Evolutionary conservation across 1,284 basidiomycete species (phyloP).

Genomic region (Binderoboletus segoi): DNA sequence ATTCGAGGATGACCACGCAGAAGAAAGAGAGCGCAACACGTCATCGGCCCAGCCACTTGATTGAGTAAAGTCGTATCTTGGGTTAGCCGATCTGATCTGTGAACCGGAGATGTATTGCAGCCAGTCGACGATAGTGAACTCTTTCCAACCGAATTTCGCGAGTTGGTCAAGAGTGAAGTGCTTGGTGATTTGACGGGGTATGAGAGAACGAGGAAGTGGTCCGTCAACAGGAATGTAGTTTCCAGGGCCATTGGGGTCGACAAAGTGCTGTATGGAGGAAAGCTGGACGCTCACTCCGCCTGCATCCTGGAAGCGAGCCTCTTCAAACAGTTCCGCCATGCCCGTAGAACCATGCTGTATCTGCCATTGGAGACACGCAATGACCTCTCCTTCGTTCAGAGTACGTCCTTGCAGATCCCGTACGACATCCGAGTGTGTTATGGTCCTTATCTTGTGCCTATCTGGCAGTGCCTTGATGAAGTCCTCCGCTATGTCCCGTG

Average conservation of each 20-base stretch:
- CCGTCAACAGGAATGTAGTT: constrained; percentile 49
- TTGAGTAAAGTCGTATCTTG: constrained; percentile 63
- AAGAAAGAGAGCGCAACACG: constrained; percentile 67
- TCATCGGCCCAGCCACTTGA: constrained; percentile 81
- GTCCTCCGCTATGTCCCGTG: constrained; percentile 56
- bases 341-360: constrained; percentile 51
- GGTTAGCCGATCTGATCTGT: constrained; percentile 40
- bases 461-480: constrained; percentile 68
- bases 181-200: constrained; percentile 69
- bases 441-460: constrained; percentile 67
- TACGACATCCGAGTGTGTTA: constrained; percentile 82
- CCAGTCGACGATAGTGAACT: constrained; percentile 79
- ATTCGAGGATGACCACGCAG: constrained; percentile 65
- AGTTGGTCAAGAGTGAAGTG: constrained; percentile 60
- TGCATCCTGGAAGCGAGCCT: constrained; percentile 51
- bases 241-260: constrained; percentile 66
- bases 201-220: constrained; percentile 75
- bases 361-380: constrained; percentile 89
- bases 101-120: constrained; percentile 62
- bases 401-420: constrained; percentile 72
- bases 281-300: constrained; percentile 45
- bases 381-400: constrained; percentile 71
- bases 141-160: constrained; percentile 73
- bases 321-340: constrained; percentile 55
- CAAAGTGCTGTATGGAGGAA: constrained; percentile 65